Conservation (phyloP, 495 filamentous ascomycete species). For the Hyaloscypha bicolor region DNA sequence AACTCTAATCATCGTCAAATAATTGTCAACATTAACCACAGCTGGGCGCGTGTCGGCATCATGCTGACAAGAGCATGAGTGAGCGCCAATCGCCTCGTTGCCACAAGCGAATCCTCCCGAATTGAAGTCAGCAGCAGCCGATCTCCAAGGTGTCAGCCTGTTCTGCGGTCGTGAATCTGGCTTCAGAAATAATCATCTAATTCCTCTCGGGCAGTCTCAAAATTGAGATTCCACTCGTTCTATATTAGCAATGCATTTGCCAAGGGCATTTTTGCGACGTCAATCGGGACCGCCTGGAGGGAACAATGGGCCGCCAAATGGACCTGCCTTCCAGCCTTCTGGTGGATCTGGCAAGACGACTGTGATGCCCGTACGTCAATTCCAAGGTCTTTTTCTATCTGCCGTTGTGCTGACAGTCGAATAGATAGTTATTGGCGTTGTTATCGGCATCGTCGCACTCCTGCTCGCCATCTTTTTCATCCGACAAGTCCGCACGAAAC, state of each 20-base stretch:
- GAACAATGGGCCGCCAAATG: not conserved
- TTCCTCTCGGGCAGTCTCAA: not conserved
- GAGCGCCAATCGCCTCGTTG: constrained; percentile 1
- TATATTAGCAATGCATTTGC: not conserved
- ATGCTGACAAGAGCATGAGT: not conserved
- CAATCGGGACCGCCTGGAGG: not conserved
- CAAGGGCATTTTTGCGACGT: not conserved
- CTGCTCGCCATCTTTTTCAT: constrained; percentile 48
- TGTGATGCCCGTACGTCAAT: not conserved
- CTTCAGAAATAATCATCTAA: not conserved
- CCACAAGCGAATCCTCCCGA: not conserved
- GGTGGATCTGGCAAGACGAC: not conserved
- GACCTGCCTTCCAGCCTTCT: not conserved
- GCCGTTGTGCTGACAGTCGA: not conserved
- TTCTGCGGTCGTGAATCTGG: not conserved
- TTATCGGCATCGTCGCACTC: constrained; percentile 44
- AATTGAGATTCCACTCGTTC: not conserved
- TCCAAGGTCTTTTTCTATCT: not conserved
- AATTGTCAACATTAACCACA: not conserved
- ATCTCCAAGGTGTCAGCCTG: not conserved
- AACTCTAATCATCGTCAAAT: not conserved
- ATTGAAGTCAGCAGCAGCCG: not conserved
- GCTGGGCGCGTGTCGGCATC: not conserved
- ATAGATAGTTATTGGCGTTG: constrained; percentile 39
- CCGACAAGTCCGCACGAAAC: constrained; percentile 47